A percentile compares a stretch with the other conserved stretches of the same genome.
These are phyloP conservation scores for Leishmania tropica DNA, from an alignment of 208 protist genomes.

Conservation along the genomic window DNA sequence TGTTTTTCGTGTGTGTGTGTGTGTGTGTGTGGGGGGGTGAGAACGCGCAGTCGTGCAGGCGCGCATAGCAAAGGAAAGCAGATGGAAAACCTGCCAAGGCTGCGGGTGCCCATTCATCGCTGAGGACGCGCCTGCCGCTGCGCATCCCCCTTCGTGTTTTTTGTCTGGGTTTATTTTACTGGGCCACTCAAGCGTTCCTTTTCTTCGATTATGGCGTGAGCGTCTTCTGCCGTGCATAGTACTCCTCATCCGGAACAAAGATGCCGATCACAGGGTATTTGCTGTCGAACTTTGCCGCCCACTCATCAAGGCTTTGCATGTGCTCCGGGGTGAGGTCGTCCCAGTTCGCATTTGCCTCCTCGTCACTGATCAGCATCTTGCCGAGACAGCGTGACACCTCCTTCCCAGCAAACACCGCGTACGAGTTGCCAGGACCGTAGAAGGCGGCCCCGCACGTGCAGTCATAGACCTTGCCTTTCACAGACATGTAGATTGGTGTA, in stretches of 20 bases:
- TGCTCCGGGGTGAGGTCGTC: constrained; percentile 65
- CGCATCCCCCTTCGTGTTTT: background rate
- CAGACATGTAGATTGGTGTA: constrained; percentile 68
- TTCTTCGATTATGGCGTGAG: constrained; percentile 31
- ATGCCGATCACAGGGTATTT: constrained; percentile 79
- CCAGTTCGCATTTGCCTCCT: constrained; percentile 82
- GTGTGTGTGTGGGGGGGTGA: no score
- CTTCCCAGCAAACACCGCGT: constrained; percentile 82
- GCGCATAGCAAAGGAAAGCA: no score
- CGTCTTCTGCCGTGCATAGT: constrained; percentile 39
- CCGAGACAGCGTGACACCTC: constrained; percentile 77
- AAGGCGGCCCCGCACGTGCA: constrained; percentile 65
- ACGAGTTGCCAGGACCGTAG: constrained; percentile 77
- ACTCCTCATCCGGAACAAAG: constrained; percentile 53
- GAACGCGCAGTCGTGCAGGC: background rate
- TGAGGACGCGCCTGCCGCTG: background rate
- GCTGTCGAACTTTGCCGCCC: constrained; percentile 65
- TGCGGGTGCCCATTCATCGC: background rate
- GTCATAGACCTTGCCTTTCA: constrained; percentile 83
- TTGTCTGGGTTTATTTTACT: background rate
- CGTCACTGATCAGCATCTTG: constrained; percentile 83
- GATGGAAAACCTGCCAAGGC: background rate
- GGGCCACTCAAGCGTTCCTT: background rate
- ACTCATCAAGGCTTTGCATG: constrained; percentile 71
- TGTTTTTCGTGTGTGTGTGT: no score